Evolutionary conservation across 306 rosid genomes (phyloP).

Genomic region (Sphenostylis stenocarpa): DNA sequence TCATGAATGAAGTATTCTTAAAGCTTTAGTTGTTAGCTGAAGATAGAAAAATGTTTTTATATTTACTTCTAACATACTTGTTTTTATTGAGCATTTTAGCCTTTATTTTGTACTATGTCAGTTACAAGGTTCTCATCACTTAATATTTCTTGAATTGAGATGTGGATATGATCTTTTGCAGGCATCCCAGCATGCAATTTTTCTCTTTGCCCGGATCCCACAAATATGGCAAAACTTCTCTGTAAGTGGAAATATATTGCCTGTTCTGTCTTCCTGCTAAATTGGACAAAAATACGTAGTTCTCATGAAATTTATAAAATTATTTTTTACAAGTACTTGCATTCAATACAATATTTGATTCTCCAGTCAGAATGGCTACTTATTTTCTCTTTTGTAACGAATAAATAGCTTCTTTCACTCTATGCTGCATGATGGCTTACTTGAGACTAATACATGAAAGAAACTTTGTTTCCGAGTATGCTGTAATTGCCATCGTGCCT

Average conservation of each 20-base stretch:
- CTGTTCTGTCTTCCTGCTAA: conserved; percentile 18
- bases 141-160: conserved; percentile 27
- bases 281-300: conserved; percentile 21
- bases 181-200: conserved; percentile 94
- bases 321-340: conserved; percentile 5
- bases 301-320: conserved; percentile 1
- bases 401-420: conserved; percentile 16
- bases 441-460: conserved; percentile 15
- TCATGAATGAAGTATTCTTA: not conserved
- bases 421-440: conserved; percentile 3
- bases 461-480: conserved; percentile 10
- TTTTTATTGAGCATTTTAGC: not conserved
- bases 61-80: not conserved
- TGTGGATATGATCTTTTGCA: conserved; percentile 47
- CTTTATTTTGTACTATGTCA: conserved; percentile 6
- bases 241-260: conserved; percentile 55
- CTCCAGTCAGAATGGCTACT: not conserved
- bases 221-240: conserved; percentile 94
- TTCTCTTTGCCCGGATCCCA: conserved; percentile 91
- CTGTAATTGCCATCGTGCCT: conserved; percentile 15
- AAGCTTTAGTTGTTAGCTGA: not conserved
- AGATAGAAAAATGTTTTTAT: not conserved
- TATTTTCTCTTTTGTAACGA: conserved; percentile 6
- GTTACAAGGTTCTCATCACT: conserved; percentile 3
- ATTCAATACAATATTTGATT: conserved; percentile 3